phyloP scores from a whole-genome alignment of 1,139 yeast genomes.

The Blastobotrys apis region DNA sequence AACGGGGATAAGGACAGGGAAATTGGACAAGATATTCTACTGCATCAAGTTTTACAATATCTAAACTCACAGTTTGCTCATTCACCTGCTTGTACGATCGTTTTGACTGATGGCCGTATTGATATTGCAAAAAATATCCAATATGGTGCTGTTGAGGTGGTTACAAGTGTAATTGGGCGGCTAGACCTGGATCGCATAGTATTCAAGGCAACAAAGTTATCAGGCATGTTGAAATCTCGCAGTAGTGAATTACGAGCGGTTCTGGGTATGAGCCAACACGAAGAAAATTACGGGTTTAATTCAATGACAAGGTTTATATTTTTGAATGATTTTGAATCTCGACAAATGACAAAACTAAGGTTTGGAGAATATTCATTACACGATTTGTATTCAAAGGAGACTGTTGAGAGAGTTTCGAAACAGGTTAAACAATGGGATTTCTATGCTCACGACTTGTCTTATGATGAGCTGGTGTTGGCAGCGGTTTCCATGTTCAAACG shows the following conservation, averaged over 20 bases:
- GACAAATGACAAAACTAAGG: background rate
- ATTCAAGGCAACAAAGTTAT: slow-evolving; percentile 4
- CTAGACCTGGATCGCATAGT: slow-evolving; percentile 4
- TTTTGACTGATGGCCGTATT: slow-evolving; percentile 4
- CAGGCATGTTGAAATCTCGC: slow-evolving; percentile 5
- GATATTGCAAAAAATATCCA: slow-evolving; percentile 2
- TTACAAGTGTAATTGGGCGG: background rate
- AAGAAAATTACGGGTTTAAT: slow-evolving; percentile 11
- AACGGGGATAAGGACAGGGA: background rate
- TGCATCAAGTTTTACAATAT: slow-evolving; percentile 10
- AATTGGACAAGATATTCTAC: background rate
- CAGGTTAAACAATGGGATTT: slow-evolving; percentile 40
- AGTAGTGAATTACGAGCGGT: slow-evolving; percentile 10
- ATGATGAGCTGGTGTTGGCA: slow-evolving; percentile 64
- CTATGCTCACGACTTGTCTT: slow-evolving; percentile 63
- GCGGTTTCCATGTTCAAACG: slow-evolving; percentile 53
- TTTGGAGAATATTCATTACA: slow-evolving; percentile 6
- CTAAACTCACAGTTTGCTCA: slow-evolving; percentile 13
- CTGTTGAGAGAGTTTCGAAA: background rate
- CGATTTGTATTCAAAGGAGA: slow-evolving; percentile 2
- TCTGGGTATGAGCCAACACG: slow-evolving; percentile 12
- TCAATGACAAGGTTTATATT: slow-evolving; percentile 12
- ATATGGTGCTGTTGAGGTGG: slow-evolving; percentile 10
- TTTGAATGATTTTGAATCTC: background rate
- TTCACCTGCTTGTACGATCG: slow-evolving; percentile 11